phyloP scores from a whole-genome alignment of 2,329 filamentous ascomycete genomes.

The Aspergillus vadensis region DNA sequence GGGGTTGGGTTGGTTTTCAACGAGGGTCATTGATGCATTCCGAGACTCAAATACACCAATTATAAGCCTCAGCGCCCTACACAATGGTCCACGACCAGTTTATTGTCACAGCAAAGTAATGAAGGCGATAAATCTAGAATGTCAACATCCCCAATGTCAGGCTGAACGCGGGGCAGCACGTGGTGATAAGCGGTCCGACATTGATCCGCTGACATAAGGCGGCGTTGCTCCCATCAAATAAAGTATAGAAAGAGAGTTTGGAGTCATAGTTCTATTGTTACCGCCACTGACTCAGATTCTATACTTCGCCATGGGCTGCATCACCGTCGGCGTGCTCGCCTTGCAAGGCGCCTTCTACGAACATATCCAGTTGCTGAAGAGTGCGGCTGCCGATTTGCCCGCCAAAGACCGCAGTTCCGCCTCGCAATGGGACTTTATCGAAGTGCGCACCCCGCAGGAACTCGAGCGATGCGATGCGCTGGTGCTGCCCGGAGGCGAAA shows the following conservation, averaged over 20 bases:
- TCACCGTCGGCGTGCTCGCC: constrained; percentile 66
- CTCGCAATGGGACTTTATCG: constrained; percentile 63
- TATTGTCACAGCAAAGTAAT: too few species aligned
- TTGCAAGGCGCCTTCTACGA: constrained; percentile 93
- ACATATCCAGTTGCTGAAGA: constrained; percentile 74
- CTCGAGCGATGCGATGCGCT: constrained; percentile 76
- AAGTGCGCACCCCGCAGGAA: constrained; percentile 76
- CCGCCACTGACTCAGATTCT: background rate
- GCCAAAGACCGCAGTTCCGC: constrained; percentile 20
- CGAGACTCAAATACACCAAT: too few species aligned
- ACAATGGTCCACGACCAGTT: too few species aligned
- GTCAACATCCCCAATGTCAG: background rate
- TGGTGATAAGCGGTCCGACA: constrained; percentile 25
- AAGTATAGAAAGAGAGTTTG: background rate
- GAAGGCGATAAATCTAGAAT: too few species aligned
- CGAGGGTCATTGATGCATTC: too few species aligned
- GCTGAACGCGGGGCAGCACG: constrained; percentile 21
- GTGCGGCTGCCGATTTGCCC: constrained; percentile 60
- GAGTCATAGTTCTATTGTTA: background rate
- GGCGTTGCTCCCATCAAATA: background rate
- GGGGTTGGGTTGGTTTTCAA: too few species aligned
- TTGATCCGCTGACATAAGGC: constrained; percentile 14
- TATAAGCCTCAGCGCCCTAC: too few species aligned
- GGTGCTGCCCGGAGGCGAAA: constrained; percentile 91
- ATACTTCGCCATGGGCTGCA: constrained; percentile 29